Percentiles rank a stretch among this genome's conserved stretches.
Evolutionary conservation across 176 grass and related monocot genomes (phyloP).

Genomic region (Avena sativa): DNA sequence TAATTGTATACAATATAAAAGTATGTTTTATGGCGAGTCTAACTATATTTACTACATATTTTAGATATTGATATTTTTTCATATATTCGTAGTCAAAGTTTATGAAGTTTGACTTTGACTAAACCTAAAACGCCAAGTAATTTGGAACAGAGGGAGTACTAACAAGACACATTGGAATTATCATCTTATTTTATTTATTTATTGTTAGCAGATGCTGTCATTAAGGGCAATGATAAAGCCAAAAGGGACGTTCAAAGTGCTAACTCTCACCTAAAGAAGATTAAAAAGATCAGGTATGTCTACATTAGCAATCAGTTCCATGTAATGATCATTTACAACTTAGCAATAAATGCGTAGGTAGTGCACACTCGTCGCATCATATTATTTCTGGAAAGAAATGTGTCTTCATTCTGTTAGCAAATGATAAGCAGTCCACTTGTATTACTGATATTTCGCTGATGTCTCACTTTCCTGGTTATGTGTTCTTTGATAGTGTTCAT

Average conservation of each 20-base stretch:
- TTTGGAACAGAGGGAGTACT: too few relatives aligned
- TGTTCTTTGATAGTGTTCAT: neutral
- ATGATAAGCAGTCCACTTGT: neutral
- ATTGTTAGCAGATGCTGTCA: neutral
- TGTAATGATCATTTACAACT: neutral
- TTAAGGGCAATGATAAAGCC: constrained; percentile 5
- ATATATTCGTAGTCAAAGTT: too few relatives aligned
- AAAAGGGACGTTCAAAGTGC: constrained; percentile 10
- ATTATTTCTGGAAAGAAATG: neutral
- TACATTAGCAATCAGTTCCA: neutral
- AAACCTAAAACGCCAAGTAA: too few relatives aligned
- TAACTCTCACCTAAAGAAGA: neutral
- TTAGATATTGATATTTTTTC: too few relatives aligned
- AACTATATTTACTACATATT: too few relatives aligned
- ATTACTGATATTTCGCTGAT: neutral
- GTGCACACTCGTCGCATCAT: neutral
- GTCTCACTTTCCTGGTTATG: neutral
- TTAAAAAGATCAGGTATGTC: neutral
- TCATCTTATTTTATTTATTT: neutral
- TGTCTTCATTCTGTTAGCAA: neutral
- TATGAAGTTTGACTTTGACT: too few relatives aligned
- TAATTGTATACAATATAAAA: too few relatives aligned
- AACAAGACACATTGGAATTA: neutral
- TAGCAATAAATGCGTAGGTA: neutral
- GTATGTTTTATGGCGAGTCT: too few relatives aligned